Conservation (phyloP, 1,284 basidiomycete species). For the Cryptococcus sp. region DNA sequence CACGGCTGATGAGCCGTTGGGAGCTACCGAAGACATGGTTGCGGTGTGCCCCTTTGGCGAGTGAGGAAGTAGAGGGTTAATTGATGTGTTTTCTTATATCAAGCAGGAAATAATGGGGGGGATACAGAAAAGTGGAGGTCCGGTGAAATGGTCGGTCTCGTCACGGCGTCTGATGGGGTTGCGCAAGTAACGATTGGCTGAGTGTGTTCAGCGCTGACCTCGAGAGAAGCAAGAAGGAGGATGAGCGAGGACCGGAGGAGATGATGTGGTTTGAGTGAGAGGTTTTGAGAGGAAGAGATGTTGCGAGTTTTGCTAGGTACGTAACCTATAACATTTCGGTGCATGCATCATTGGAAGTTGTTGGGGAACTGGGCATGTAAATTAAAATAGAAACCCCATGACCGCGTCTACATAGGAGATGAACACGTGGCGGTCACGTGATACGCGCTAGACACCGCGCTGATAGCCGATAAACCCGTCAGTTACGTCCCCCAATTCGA, state of each 20-base stretch:
- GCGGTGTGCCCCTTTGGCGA: not conserved
- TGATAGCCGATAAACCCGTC: not conserved
- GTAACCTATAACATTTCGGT: not conserved
- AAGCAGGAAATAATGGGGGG: not conserved
- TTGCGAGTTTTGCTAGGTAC: not conserved
- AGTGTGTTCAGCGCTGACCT: not conserved
- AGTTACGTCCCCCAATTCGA: not conserved
- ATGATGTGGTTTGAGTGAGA: not conserved
- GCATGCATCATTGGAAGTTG: no score
- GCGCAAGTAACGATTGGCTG: not conserved
- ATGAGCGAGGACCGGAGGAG: not conserved
- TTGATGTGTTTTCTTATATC: not conserved
- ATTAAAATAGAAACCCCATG: not conserved
- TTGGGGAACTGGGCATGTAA: not conserved
- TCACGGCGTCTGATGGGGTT: not conserved
- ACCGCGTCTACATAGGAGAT: not conserved
- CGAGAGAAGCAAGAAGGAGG: not conserved
- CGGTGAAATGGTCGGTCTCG: not conserved
- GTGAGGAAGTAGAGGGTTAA: not conserved
- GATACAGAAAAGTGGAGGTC: not conserved
- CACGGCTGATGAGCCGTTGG: constrained; percentile 21
- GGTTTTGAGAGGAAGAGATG: not conserved
- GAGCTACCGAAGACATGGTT: constrained; percentile 30
- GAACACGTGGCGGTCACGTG: not conserved
- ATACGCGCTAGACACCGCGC: not conserved